These are phyloP conservation scores for Ustilago sp. DNA, from an alignment of 1,284 basidiomycete genomes.

Conservation along the genomic window DNA sequence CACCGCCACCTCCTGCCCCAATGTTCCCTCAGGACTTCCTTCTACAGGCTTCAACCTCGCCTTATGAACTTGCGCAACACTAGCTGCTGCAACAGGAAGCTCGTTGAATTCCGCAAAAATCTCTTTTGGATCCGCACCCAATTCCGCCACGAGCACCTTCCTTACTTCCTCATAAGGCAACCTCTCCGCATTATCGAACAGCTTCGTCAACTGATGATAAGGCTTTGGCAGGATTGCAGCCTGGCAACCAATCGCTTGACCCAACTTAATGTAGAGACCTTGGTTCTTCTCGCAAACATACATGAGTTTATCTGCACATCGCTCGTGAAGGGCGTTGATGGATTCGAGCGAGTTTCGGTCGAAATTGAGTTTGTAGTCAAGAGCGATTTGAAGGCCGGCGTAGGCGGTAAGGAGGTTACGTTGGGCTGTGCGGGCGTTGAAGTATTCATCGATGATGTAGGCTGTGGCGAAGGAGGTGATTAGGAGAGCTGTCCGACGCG, in stretches of 20 bases:
- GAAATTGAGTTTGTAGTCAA: constrained; percentile 67
- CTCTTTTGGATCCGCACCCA: constrained; percentile 51
- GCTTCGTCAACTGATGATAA: constrained; percentile 57
- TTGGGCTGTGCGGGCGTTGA: constrained; percentile 50
- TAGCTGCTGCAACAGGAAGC: constrained; percentile 58
- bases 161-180: constrained; percentile 49
- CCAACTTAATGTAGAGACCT: constrained; percentile 62
- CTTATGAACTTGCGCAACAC: constrained; percentile 63
- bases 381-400: constrained; percentile 53
- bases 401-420: constrained; percentile 56
- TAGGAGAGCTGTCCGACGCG: constrained; percentile 17
- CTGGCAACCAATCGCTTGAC: constrained; percentile 61
- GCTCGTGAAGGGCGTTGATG: constrained; percentile 61
- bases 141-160: constrained; percentile 53
- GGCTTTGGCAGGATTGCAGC: constrained; percentile 63
- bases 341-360: constrained; percentile 48
- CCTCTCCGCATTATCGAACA: constrained; percentile 62
- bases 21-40: constrained; percentile 19
- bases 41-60: constrained; percentile 41
- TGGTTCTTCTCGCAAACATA: constrained; percentile 61
- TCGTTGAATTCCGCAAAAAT: constrained; percentile 55
- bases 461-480: constrained; percentile 12
- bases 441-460: constrained; percentile 47
- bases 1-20: constrained; percentile 56
- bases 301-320: constrained; percentile 57